These are phyloP conservation scores for Hypholoma fasciculare DNA, from an alignment of 768 basidiomycete species.

Conservation along the genomic window DNA sequence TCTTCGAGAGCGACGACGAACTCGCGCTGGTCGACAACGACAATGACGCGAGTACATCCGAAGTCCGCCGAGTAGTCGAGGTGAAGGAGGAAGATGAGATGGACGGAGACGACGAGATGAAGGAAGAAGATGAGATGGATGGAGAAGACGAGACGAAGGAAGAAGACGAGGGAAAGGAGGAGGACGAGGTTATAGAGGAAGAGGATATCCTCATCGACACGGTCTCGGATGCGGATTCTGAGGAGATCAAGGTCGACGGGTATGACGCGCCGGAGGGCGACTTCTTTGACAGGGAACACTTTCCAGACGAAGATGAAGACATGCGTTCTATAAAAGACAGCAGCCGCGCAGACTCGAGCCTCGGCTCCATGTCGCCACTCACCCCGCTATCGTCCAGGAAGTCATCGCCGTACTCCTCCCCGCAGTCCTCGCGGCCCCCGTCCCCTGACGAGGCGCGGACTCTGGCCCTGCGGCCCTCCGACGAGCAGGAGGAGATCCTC, in stretches of 20 bases:
- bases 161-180: constrained; percentile 1
- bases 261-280: constrained; percentile 8
- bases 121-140: background rate
- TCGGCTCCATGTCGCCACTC: constrained; percentile 6
- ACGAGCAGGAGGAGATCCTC: constrained; percentile 75
- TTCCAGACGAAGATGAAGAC: constrained; percentile 12
- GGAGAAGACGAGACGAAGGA: background rate
- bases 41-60: constrained; percentile 6
- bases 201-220: constrained; percentile 10
- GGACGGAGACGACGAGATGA: background rate
- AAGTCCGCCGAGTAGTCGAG: background rate
- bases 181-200: background rate
- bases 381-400: constrained; percentile 5
- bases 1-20: constrained; percentile 53
- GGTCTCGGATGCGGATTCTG: constrained; percentile 2
- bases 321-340: constrained; percentile 1
- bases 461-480: constrained; percentile 52
- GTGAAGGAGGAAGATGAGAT: background rate
- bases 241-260: constrained; percentile 8
- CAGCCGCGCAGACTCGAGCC: background rate
- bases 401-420: constrained; percentile 5
- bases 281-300: constrained; percentile 5
- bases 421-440: constrained; percentile 10
- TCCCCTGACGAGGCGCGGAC: constrained; percentile 58
- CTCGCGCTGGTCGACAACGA: constrained; percentile 15